Evolutionary conservation across 2,329 filamentous ascomycete genomes (phyloP), one percentile per base, ranked within the genome.

Genomic region (Verticillium alfalfae): DNA sequence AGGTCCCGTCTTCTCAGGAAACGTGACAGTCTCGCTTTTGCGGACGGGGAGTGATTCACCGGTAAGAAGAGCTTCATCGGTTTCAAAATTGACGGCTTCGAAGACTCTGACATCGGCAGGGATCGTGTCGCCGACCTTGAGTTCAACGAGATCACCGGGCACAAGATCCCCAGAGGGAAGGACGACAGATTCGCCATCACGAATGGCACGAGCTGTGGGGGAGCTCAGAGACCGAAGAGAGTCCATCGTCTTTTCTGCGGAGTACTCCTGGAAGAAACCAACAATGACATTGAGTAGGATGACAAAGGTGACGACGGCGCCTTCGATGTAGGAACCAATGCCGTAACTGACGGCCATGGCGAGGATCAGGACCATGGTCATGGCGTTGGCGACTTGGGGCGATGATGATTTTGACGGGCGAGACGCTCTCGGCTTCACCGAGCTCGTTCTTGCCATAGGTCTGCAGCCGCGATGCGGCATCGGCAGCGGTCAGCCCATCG

Each of bases 361-460:
- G 62, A 81, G 73, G 34, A 82, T 79, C 37, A 85, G 73, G n/a
- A 78, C 86, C 71, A 89, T 72, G 66, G 83, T 88, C 86, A 88
- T 88, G 12, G 85, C 86, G 70, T 89, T 89, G 56, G 85, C 85
- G 56, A 88, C 75, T 69, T 89, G 86, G 86, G 52, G 82, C 77
- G 52, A 88, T 72, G 18, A 89, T 70, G 62, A 89, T 88, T 69
- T 86, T 86, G 56, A 79, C 70, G 31, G 81, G 78, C 52, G 80
- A 81, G 34, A 88, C 84, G 7, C 82, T 81, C 62, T 79, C 78
- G 1, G 73, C 80, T 45, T 86, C 81, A 59, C 84, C 83, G 4
- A 89, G 76, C 62, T 87, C 81, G 67, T 89, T 89, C 12, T 72
- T 68, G 7, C 86, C 86, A 74, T 83, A 82, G 62, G 84, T 74